These are phyloP conservation scores for Penicillium sp. DNA, from an alignment of 2,329 filamentous ascomycete genomes.

Conservation along the genomic window DNA sequence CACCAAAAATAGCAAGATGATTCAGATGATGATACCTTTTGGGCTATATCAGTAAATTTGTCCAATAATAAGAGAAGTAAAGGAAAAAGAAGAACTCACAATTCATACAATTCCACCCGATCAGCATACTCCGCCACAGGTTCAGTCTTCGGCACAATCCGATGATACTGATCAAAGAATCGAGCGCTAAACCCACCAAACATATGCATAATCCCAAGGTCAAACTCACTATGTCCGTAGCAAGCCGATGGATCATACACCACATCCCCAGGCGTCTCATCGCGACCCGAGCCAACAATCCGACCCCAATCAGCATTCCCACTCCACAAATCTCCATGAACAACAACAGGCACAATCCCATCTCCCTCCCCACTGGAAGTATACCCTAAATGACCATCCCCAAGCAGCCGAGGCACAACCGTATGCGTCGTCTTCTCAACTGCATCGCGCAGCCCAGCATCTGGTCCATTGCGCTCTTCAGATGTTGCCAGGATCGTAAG, in stretches of 20 bases:
- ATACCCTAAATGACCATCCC: constrained; percentile 62
- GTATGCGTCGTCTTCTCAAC: constrained; percentile 62
- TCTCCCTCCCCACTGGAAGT: constrained; percentile 44
- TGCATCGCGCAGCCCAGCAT: constrained; percentile 59
- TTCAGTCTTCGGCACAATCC: constrained; percentile 72
- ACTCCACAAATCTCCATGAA: constrained; percentile 93
- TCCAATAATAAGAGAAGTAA: not conserved
- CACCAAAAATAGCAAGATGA: constrained; percentile 81
- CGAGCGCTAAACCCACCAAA: constrained; percentile 77
- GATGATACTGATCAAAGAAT: constrained; percentile 77
- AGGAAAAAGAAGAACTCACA: constrained; percentile 55
- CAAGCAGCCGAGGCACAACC: constrained; percentile 75
- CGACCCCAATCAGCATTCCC: constrained; percentile 72
- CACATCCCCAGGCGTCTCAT: constrained; percentile 63
- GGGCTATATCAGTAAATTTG: constrained; percentile 10
- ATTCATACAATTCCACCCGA: constrained; percentile 73
- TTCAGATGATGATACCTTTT: constrained; percentile 83
- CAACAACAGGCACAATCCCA: constrained; percentile 69
- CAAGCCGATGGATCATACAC: constrained; percentile 78
- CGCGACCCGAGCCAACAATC: constrained; percentile 50
- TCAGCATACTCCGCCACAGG: constrained; percentile 83
- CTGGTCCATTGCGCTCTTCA: constrained; percentile 61
- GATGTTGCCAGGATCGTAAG: constrained; percentile 61
- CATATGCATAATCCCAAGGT: constrained; percentile 93
- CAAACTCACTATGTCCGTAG: constrained; percentile 86